Percentiles rank a stretch among this genome's conserved stretches.
Conservation (phyloP, 2,329 filamentous ascomycete genomes). For the Clonostachys solani region DNA sequence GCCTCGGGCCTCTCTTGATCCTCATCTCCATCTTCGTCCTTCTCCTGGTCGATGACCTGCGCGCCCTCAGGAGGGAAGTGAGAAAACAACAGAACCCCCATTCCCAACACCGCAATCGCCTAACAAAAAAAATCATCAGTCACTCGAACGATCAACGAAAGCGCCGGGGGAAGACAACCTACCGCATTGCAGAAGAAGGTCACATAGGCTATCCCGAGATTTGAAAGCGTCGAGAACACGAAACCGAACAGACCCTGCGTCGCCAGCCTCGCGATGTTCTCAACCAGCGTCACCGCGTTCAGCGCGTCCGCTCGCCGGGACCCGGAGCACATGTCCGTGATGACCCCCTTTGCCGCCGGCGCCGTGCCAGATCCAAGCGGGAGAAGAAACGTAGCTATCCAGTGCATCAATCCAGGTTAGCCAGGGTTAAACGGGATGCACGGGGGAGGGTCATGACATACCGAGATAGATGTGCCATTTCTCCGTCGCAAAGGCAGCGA, state of each 20-base stretch:
- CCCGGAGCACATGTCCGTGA: conserved; percentile 63
- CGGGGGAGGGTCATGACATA: conserved; percentile 14
- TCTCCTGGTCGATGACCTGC: conserved; percentile 18
- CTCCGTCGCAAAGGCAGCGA: conserved; percentile 56
- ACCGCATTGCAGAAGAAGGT: conserved; percentile 68
- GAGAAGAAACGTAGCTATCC: conserved; percentile 52
- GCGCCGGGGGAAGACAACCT: conserved; percentile 13
- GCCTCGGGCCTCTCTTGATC: background rate
- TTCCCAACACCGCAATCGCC: conserved; percentile 45
- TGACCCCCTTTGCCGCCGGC: conserved; percentile 67
- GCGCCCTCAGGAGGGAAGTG: conserved; percentile 35
- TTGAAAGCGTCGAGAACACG: conserved; percentile 60
- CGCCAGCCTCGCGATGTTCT: conserved; percentile 61
- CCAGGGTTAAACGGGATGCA: background rate
- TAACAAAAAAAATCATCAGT: conserved; percentile 9
- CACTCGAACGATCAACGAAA: background rate
- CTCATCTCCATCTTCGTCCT: conserved; percentile 5
- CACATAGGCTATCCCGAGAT: conserved; percentile 51
- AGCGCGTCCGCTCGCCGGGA: conserved; percentile 61
- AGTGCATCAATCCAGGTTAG: background rate
- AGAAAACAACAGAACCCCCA: conserved; percentile 32
- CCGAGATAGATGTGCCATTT: conserved; percentile 66
- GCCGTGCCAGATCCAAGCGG: conserved; percentile 68
- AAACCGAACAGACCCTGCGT: conserved; percentile 65
- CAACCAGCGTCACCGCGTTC: conserved; percentile 64